These are phyloP conservation scores for Penicillium sp. DNA, from an alignment of 2,329 filamentous ascomycete species.

Conservation along the genomic window DNA sequence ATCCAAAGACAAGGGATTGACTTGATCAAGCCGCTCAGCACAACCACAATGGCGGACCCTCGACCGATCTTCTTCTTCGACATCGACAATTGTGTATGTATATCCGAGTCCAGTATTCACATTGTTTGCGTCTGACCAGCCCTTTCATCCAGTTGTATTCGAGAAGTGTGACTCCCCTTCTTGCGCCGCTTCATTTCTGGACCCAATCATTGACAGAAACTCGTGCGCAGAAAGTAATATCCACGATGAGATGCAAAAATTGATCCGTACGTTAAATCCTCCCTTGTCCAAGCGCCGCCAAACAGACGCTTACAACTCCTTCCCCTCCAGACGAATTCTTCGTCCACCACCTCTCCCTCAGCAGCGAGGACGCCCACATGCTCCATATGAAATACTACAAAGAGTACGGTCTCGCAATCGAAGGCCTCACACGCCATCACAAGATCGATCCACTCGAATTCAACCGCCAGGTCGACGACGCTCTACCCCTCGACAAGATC, in stretches of 20 bases:
- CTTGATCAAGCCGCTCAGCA: slow-evolving; percentile 20
- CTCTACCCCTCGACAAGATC: slow-evolving; percentile 82
- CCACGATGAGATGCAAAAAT: slow-evolving; percentile 82
- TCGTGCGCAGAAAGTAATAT: slow-evolving; percentile 70
- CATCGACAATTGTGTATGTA: slow-evolving; percentile 89
- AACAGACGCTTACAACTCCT: background rate
- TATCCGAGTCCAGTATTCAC: background rate
- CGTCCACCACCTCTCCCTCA: slow-evolving; percentile 72
- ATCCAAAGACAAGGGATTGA: slow-evolving; percentile 29
- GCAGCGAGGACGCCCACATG: slow-evolving; percentile 76
- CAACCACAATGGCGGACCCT: slow-evolving; percentile 36
- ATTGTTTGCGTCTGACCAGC: slow-evolving; percentile 20
- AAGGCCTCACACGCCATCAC: slow-evolving; percentile 91
- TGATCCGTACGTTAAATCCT: slow-evolving; percentile 64
- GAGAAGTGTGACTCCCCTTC: slow-evolving; percentile 64
- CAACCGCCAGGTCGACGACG: slow-evolving; percentile 93
- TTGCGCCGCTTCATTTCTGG: background rate
- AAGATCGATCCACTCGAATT: slow-evolving; percentile 95
- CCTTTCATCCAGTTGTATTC: slow-evolving; percentile 69
- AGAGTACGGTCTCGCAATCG: slow-evolving; percentile 95
- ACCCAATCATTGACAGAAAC: slow-evolving; percentile 9
- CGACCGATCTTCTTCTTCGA: slow-evolving; percentile 77
- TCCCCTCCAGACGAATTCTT: slow-evolving; percentile 61
- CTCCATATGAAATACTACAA: slow-evolving; percentile 93
- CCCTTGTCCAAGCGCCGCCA: background rate